Percentiles rank a stretch among this genome's conserved stretches.
Evolutionary conservation across 805 yeast genomes (phyloP).

Genomic region (Priceomyces haplophilus): DNA sequence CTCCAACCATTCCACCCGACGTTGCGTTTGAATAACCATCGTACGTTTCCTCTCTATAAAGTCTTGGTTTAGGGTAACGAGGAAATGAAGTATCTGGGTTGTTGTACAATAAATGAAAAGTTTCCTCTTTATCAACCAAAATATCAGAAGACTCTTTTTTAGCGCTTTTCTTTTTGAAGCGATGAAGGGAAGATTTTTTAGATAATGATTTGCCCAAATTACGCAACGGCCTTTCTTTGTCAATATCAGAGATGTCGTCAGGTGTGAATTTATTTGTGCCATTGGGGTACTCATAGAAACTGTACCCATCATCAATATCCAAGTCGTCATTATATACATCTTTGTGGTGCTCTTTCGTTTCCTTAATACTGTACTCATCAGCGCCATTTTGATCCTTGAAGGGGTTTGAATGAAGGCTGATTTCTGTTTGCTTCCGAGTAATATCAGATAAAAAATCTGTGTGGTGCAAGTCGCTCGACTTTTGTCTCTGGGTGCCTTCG

Average conservation of each 20-base stretch:
- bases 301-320: slow-evolving; percentile 3
- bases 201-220: slow-evolving; percentile 37
- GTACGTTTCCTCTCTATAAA: slow-evolving; percentile 25
- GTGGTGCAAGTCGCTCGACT: neutral
- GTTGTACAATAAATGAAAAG: slow-evolving; percentile 20
- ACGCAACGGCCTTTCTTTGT: slow-evolving; percentile 27
- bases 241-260: neutral
- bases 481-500: neutral
- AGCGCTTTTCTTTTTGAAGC: slow-evolving; percentile 12
- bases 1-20: neutral
- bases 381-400: slow-evolving; percentile 6
- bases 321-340: slow-evolving; percentile 4
- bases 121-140: slow-evolving; percentile 17
- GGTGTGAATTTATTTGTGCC: neutral
- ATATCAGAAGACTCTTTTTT: neutral
- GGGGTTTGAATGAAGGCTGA: neutral
- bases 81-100: slow-evolving; percentile 10
- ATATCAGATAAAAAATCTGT: neutral
- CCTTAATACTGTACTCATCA: slow-evolving; percentile 9
- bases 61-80: slow-evolving; percentile 7
- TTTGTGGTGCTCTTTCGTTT: neutral
- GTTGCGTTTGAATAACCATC: slow-evolving; percentile 22
- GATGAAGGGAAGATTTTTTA: slow-evolving; percentile 31
- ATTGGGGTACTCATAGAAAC: slow-evolving; percentile 3
- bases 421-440: neutral